phyloP scores from a whole-genome alignment of 202 grass and related monocot genomes.

The Musa balbisiana region DNA sequence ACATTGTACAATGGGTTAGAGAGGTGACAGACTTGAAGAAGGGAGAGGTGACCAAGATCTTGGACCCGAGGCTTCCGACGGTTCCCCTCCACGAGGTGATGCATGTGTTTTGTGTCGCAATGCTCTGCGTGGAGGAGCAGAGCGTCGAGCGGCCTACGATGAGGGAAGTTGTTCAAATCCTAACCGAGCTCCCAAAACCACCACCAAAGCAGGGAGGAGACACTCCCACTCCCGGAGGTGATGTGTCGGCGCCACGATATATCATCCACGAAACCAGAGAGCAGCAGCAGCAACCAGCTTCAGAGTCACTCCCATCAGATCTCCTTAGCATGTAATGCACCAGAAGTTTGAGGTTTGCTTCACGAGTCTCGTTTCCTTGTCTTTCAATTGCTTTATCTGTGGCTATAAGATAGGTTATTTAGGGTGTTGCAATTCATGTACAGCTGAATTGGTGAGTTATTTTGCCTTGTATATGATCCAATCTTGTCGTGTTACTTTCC shows the following conservation, averaged over 20 bases:
- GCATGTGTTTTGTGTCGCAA: conserved; percentile 77
- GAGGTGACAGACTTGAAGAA: conserved; percentile 49
- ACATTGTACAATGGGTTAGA: conserved; percentile 95
- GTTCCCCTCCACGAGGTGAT: conserved; percentile 65
- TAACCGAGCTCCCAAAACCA: conserved; percentile 58
- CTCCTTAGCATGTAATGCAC: conserved; percentile 75
- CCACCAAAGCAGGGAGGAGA: conserved; percentile 29
- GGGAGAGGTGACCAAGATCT: conserved; percentile 61
- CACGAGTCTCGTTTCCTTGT: background rate
- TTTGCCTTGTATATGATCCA: background rate
- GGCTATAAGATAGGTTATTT: background rate
- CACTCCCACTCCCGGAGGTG: conserved; percentile 16
- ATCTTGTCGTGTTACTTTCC: too few species aligned
- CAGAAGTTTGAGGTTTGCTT: background rate
- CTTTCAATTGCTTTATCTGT: background rate
- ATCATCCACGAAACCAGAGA: conserved; percentile 28
- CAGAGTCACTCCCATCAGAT: conserved; percentile 18
- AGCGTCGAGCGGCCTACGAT: conserved; percentile 86
- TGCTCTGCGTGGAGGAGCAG: conserved; percentile 92
- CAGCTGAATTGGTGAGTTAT: background rate
- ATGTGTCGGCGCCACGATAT: conserved; percentile 11
- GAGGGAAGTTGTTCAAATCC: conserved; percentile 94
- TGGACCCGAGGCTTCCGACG: conserved; percentile 68
- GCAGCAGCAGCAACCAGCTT: conserved; percentile 19
- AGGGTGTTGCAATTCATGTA: background rate